phyloP scores from a whole-genome alignment of 441 rosid genomes.

The Gossypium aridum region DNA sequence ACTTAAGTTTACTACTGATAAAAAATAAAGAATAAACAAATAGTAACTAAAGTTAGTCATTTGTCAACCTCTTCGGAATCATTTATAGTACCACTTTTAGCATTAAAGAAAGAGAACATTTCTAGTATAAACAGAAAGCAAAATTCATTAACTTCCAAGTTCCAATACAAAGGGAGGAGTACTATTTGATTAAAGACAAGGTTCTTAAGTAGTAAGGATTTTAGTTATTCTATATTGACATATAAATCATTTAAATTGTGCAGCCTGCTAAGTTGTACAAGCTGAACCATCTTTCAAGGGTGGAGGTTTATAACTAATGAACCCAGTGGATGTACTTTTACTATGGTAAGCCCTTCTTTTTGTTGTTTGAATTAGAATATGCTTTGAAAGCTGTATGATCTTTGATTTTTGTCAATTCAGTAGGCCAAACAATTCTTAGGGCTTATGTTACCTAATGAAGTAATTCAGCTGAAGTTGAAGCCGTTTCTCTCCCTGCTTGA shows the following conservation, averaged over 20 bases:
- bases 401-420: not conserved
- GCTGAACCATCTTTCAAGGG: conserved; percentile 89
- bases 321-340: conserved; percentile 98
- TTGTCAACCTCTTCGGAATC: not conserved
- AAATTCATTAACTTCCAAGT: not conserved
- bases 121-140: not conserved
- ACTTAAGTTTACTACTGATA: not conserved
- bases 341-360: conserved; percentile 51
- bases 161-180: not conserved
- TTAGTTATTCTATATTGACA: conserved; percentile 15
- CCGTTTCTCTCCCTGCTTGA: not conserved
- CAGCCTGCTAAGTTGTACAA: conserved; percentile 97
- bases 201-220: not conserved
- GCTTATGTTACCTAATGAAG: not conserved
- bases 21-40: not conserved
- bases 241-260: conserved; percentile 17
- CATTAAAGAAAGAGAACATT: not conserved
- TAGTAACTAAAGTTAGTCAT: not conserved
- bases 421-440: not conserved
- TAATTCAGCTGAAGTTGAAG: conserved; percentile 10
- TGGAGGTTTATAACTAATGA: conserved; percentile 93
- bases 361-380: not conserved
- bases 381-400: conserved; percentile 1
- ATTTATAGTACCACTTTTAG: not conserved
- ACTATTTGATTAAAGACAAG: not conserved